Evolutionary conservation across 768 basidiomycete species (phyloP).

Genomic region (Macrolepiota albuminosa): DNA sequence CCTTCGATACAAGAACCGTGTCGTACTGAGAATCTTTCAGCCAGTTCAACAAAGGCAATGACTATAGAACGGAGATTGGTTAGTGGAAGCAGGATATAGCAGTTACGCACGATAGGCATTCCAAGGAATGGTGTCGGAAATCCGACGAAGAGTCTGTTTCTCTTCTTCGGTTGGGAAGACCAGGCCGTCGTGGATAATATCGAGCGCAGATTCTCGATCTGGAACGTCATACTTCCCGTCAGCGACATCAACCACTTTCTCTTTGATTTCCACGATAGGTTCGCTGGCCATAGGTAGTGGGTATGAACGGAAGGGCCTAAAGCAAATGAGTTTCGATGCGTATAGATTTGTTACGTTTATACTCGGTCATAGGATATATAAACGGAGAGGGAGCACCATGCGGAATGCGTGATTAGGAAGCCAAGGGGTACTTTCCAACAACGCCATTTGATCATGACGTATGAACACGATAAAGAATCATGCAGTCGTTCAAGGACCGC

Average conservation of each 20-base stretch:
- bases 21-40: constrained; percentile 68
- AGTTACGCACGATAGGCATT: constrained; percentile 40
- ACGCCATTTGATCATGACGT: not conserved
- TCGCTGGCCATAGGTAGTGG: not conserved
- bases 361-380: not conserved
- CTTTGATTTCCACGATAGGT: not conserved
- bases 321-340: not conserved
- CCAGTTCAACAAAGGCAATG: constrained; percentile 62
- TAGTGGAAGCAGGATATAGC: not conserved
- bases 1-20: not conserved
- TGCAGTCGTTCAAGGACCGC: not conserved
- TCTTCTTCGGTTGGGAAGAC: constrained; percentile 66
- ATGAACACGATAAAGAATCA: not conserved
- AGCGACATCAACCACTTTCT: not conserved
- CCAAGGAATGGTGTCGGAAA: constrained; percentile 57
- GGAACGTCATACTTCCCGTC: not conserved
- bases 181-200: constrained; percentile 44
- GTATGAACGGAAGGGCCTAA: too few relatives aligned
- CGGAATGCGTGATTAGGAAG: not conserved
- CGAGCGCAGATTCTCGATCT: not conserved
- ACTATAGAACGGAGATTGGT: constrained; percentile 28
- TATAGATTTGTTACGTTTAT: not conserved
- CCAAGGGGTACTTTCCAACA: not conserved
- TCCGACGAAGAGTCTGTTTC: constrained; percentile 48
- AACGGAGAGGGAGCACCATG: not conserved